A percentile compares a stretch with the other conserved stretches of the same genome.
phyloP scores from a whole-genome alignment of 345 rosid genomes.

The Brassica nigra region DNA sequence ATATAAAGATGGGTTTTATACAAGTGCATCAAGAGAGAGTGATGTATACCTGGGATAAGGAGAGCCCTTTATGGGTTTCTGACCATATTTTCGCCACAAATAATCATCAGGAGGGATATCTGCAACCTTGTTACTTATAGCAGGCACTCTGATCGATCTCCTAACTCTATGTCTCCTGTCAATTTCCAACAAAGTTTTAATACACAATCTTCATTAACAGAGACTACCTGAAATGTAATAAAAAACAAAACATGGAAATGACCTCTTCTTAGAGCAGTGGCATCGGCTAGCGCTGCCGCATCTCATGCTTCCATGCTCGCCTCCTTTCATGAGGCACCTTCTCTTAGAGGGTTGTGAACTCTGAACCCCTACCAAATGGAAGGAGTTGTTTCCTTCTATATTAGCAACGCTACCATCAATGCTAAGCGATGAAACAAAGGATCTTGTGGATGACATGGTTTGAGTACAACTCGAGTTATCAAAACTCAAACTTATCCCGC shows the following conservation, averaged over 20 bases:
- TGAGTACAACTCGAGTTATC: constrained; percentile 57
- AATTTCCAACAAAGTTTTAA: constrained; percentile 8
- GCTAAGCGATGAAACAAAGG: constrained; percentile 67
- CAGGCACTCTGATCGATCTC: constrained; percentile 80
- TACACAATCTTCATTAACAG: not conserved
- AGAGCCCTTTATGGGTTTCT: constrained; percentile 83
- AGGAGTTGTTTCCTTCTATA: constrained; percentile 47
- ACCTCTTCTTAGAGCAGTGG: constrained; percentile 80
- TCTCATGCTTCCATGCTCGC: constrained; percentile 57
- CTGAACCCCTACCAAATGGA: constrained; percentile 54
- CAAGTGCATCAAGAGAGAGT: not conserved
- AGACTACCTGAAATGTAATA: not conserved
- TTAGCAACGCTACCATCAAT: constrained; percentile 61
- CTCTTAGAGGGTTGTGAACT: constrained; percentile 53
- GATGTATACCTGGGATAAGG: constrained; percentile 71
- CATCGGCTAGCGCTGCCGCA: constrained; percentile 61
- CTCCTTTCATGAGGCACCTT: constrained; percentile 56
- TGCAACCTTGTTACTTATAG: constrained; percentile 79
- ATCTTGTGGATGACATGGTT: constrained; percentile 66
- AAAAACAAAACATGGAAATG: not conserved
- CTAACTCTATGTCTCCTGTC: constrained; percentile 65
- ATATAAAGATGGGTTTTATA: too few relatives aligned
- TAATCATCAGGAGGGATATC: constrained; percentile 85
- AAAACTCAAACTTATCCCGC: constrained; percentile 61
- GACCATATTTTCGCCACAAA: constrained; percentile 87